These are phyloP conservation scores for Excoecaria cochinchinensis DNA, from an alignment of 345 rosid genomes.

Conservation along the genomic window DNA sequence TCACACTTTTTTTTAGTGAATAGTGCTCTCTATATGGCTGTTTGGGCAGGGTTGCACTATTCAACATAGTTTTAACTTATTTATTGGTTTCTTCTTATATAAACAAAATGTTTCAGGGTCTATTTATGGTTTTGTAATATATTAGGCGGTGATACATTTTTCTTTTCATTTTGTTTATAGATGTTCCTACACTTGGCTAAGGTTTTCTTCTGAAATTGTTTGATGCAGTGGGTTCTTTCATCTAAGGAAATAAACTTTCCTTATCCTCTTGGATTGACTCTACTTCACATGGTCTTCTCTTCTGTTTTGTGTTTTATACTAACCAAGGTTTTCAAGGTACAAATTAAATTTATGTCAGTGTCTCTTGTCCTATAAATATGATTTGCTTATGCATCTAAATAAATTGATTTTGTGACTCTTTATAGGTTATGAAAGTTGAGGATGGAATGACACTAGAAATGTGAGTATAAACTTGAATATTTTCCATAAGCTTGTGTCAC, in stretches of 20 bases:
- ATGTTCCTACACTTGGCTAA: too few relatives aligned
- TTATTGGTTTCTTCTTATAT: background rate
- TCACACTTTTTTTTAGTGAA: background rate
- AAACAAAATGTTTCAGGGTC: background rate
- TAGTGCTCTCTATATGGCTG: background rate
- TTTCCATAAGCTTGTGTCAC: background rate
- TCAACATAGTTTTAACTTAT: background rate
- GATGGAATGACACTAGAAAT: constrained; percentile 93
- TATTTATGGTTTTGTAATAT: background rate
- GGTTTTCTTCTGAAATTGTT: constrained; percentile 7
- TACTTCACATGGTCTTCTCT: constrained; percentile 92
- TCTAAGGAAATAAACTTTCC: constrained; percentile 97
- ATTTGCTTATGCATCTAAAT: background rate
- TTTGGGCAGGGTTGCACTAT: background rate
- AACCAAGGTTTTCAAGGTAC: constrained; percentile 83
- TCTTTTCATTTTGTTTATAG: background rate
- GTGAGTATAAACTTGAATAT: constrained; percentile 43
- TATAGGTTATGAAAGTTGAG: constrained; percentile 78
- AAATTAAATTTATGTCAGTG: constrained; percentile 9
- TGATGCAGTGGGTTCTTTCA: constrained; percentile 91
- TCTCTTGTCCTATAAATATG: constrained; percentile 1
- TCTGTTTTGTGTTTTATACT: constrained; percentile 80
- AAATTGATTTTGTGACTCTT: constrained; percentile 14
- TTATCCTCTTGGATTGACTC: constrained; percentile 94
- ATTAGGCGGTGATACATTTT: background rate